phyloP scores from a whole-genome alignment of 202 grass and related monocot genomes.

The Hordeum pubiflorum region DNA sequence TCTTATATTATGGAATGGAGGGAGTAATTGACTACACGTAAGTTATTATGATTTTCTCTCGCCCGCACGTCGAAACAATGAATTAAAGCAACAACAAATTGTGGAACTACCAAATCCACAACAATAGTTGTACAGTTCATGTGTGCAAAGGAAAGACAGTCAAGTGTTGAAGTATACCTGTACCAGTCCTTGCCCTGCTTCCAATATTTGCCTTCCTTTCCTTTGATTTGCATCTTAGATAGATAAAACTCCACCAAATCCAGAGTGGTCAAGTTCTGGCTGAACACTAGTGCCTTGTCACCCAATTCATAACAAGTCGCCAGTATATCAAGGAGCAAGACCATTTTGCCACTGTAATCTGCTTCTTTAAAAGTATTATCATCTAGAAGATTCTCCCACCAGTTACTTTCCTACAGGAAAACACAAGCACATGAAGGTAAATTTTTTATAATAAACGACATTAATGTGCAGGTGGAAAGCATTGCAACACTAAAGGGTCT shows the following conservation, averaged over 20 bases:
- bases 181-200: constrained; percentile 99
- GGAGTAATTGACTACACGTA: neutral
- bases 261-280: constrained; percentile 86
- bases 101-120: neutral
- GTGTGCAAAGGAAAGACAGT: constrained; percentile 12
- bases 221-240: constrained; percentile 69
- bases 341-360: constrained; percentile 95
- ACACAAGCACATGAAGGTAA: neutral
- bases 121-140: neutral
- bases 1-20: no score
- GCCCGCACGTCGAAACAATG: neutral
- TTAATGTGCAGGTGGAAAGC: neutral
- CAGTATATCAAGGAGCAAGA: constrained; percentile 86
- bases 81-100: neutral
- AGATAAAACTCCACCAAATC: constrained; percentile 89
- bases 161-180: constrained; percentile 51
- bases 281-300: constrained; percentile 91
- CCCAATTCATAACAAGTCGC: constrained; percentile 66
- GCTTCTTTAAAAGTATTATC: constrained; percentile 62
- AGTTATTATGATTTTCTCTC: neutral
- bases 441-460: constrained; percentile 8
- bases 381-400: constrained; percentile 81
- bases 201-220: constrained; percentile 71
- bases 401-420: constrained; percentile 58
- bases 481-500: neutral